These are phyloP conservation scores for Macaranga tanarius DNA, from an alignment of 441 rosid species.

Conservation along the genomic window DNA sequence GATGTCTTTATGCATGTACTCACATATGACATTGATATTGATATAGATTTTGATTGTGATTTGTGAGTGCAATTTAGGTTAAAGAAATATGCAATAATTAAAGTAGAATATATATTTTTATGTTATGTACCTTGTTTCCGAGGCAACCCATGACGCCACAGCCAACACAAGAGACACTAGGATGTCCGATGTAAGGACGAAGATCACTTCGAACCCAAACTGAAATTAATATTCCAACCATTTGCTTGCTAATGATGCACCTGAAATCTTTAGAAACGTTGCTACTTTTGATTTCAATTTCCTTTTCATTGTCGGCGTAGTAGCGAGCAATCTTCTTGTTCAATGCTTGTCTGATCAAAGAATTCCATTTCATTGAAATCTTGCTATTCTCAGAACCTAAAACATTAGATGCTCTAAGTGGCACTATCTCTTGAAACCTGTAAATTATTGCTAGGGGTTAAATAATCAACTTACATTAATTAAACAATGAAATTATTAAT, in stretches of 20 bases:
- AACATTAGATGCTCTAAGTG: slow-evolving; percentile 65
- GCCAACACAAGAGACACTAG: slow-evolving; percentile 73
- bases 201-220: slow-evolving; percentile 70
- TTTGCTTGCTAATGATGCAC: slow-evolving; percentile 64
- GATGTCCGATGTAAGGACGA: slow-evolving; percentile 44
- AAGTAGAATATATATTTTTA: too few species aligned
- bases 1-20: neutral
- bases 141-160: slow-evolving; percentile 87
- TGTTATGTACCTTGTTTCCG: slow-evolving; percentile 68
- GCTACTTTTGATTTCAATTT: neutral
- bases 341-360: slow-evolving; percentile 53
- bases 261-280: slow-evolving; percentile 21
- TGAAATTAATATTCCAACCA: slow-evolving; percentile 79
- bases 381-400: slow-evolving; percentile 59
- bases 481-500: too few species aligned
- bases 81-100: too few species aligned
- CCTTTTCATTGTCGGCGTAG: neutral
- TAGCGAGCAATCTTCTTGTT: slow-evolving; percentile 37
- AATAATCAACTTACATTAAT: neutral
- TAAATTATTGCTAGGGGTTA: neutral
- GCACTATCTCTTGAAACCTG: slow-evolving; percentile 93
- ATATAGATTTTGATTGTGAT: neutral
- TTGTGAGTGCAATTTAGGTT: neutral
- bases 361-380: slow-evolving; percentile 63
- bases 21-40: neutral